Base-by-base conservation (phyloP, 148 eudicot species). In the Chenopodium berlandieri region DNA sequence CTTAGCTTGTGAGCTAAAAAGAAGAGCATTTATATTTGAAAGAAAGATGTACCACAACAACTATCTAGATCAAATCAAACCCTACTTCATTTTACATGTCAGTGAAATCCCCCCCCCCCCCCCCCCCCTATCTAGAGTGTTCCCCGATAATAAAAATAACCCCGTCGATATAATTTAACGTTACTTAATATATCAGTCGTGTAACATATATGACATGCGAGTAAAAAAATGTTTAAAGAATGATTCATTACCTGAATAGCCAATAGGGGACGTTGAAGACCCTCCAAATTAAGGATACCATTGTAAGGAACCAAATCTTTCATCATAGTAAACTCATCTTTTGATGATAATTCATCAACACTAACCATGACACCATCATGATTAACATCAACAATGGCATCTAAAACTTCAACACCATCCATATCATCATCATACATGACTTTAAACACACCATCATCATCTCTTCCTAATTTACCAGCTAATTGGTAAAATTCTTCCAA, bases 371-470 rank as follows among this genome's bases (percentile, higher is more conserved):
- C 76, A 75, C 62, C 72, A 68, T 58, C 62, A 50, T 68, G 17
- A 77, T 92, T 87, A 88, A 75, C 66, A 68, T 75, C 85, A 79
- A 73, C 60, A 20, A 67, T 63, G 46, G 99, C 99, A 62, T 76
- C 90, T 64, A 73, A 60, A 78, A 92, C 91, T 86, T 96, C 97
- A 19, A 91, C 98, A 17, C 98, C 99, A 7, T 87, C 88, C 91
- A 89, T 87, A 54, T 88, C 94, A 75, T 96, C 98, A 78, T 94
- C 97, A 58, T 91, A 94, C 89, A 84, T 90, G 85, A 96, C 93
- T 91, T 82, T 88, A 71, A 96, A 94, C 79, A 91, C 97, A 48
- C 98, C 98, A 34, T 96, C 97, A 52, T 91, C 99, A 79, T 92
- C 95, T 73, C 87, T 91, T 0, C 84, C 95, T 44, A 94, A 67